Base-by-base conservation (phyloP, 2,329 filamentous ascomycete genomes). In the Aschersonia sp. region DNA sequence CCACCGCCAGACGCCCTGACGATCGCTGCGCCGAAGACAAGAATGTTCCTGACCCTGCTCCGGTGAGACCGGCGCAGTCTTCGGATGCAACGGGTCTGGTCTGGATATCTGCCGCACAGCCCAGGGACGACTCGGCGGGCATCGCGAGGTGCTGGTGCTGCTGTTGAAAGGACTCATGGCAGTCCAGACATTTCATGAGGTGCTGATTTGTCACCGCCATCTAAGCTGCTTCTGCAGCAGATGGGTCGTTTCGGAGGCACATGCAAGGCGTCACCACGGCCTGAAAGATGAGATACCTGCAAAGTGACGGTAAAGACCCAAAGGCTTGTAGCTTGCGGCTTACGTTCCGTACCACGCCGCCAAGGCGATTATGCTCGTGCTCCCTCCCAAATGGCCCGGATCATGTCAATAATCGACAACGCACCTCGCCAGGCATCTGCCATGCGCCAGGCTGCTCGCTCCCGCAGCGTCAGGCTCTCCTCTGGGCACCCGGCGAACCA, bases 211-310 rank as follows among this genome's bases (percentile, higher is more conserved):
- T 2, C 56, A 52, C 7, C 64, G 60, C 69, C 68, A 72, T 47
- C 62, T 61, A 1, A 55, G 33, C 41, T 6, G 66, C 65, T 8
- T 61, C 53, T 2, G 57, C 48, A 2, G 66, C 63, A 6, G 55
- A 52, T 0, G 69, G 66, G 5, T 67, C 57, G 47, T 69, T 70
- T 5, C 69, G 66, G 2, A 72, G 60, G 48, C 68, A 72, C 9
- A 72, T 66, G 43, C 64, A 67, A 1, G 69, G 71, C 8, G 73
- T 72, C 12, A 73, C 56, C 2, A 65, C 67, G 0, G 70, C 69
- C 48, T 73, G 70, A 47, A 73, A 73, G 5, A 72, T 59, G 49
- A 72, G 72, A 52, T 70, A 72, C 40, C 69, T 64, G 29, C n/a
- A 1, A 42, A 12, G 2, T n/a, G 33, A 14, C 32, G 10, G 32